These are phyloP conservation scores for Ceratobasidium sp. DNA, from an alignment of 1,284 basidiomycete genomes.

Conservation along the genomic window DNA sequence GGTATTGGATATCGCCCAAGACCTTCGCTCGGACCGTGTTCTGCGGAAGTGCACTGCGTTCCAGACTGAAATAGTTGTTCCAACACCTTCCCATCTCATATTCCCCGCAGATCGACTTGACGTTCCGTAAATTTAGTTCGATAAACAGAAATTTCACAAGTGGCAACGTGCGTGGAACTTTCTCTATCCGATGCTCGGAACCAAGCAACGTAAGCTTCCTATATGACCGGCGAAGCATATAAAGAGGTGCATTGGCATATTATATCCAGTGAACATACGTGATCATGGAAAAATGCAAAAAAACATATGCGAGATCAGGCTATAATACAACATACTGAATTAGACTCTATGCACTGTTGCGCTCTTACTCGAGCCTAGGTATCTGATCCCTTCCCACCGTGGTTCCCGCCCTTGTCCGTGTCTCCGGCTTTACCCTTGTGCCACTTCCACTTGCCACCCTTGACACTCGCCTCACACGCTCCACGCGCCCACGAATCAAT, in stretches of 20 bases:
- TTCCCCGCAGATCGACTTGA: no score
- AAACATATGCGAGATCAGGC: neutral
- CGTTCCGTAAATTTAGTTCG: no score
- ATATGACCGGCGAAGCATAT: neutral
- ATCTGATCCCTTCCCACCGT: neutral
- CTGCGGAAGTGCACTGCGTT: no score
- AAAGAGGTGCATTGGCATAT: slow-evolving; percentile 10
- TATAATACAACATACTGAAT: slow-evolving; percentile 17
- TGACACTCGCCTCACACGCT: slow-evolving; percentile 32
- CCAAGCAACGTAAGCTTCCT: neutral
- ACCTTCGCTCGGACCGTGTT: no score
- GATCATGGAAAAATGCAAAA: no score
- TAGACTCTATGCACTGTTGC: neutral
- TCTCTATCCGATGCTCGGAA: no score
- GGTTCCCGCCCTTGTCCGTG: neutral
- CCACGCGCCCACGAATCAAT: slow-evolving; percentile 37
- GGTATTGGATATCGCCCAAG: no score
- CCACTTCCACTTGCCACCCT: slow-evolving; percentile 7
- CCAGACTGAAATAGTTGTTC: no score
- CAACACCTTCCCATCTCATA: no score
- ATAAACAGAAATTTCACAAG: no score
- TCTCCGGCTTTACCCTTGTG: neutral
- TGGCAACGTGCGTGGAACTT: no score
- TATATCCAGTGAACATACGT: neutral
- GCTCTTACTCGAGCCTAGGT: neutral